These are phyloP conservation scores for Galerina marginata DNA, from an alignment of 768 basidiomycete genomes.

Conservation along the genomic window DNA sequence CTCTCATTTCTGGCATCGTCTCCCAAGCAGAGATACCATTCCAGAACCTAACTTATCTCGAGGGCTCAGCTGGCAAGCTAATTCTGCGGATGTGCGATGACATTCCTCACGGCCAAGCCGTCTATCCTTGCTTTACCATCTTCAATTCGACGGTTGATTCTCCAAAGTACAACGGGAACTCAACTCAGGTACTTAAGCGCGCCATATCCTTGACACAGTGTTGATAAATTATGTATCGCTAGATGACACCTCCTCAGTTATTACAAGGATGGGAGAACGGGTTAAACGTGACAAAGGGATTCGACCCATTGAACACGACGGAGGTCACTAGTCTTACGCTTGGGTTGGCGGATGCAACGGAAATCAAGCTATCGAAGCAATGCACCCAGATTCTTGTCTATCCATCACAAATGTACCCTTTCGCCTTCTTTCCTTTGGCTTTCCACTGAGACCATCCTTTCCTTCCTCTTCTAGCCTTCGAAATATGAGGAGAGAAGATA, in stretches of 20 bases:
- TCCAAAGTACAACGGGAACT: conserved; percentile 1
- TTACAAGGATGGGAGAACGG: conserved; percentile 21
- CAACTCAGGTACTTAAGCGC: conserved; percentile 1
- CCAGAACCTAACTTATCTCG: conserved; percentile 41
- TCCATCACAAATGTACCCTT: conserved; percentile 48
- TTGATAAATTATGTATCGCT: background rate
- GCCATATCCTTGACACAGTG: background rate
- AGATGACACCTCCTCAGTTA: background rate
- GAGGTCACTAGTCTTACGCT: conserved; percentile 34
- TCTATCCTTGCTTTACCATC: conserved; percentile 38
- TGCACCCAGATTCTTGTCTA: conserved; percentile 53
- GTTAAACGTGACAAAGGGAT: conserved; percentile 13
- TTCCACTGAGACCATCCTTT: background rate
- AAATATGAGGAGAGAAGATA: conserved; percentile 51
- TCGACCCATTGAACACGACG: conserved; percentile 11
- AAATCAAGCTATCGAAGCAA: conserved; percentile 36
- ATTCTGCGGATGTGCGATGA: conserved; percentile 50
- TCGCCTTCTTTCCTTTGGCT: conserved; percentile 35
- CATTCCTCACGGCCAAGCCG: conserved; percentile 42
- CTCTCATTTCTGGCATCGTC: conserved; percentile 43
- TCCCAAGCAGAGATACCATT: conserved; percentile 38
- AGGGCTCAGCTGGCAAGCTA: conserved; percentile 32
- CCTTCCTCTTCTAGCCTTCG: conserved; percentile 36
- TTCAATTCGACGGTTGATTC: conserved; percentile 33
- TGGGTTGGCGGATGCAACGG: conserved; percentile 10